These are phyloP conservation scores for Mucuna pruriens DNA, from an alignment of 306 rosid species.

Conservation along the genomic window DNA sequence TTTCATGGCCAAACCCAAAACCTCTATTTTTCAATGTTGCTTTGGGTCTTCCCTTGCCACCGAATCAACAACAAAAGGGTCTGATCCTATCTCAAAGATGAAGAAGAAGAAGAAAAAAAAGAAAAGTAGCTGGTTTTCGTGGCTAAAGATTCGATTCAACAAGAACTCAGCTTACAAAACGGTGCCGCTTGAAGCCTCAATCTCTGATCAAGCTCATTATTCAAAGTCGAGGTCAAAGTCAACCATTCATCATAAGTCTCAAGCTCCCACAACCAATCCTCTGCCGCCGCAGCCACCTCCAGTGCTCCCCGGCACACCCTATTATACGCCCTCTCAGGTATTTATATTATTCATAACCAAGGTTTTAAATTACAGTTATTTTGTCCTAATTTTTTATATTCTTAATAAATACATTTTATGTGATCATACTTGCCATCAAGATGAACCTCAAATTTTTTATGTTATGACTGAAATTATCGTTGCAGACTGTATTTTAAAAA, in stretches of 20 bases:
- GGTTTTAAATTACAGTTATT: too few species aligned
- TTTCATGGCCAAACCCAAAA: constrained; percentile 63
- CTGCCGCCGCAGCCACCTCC: constrained; percentile 29
- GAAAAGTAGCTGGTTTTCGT: constrained; percentile 40
- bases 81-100: not conserved
- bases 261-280: not conserved
- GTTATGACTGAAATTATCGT: too few species aligned
- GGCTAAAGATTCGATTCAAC: constrained; percentile 35
- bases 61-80: not conserved
- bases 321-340: constrained; percentile 52
- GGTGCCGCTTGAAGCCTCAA: constrained; percentile 59
- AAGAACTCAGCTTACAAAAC: constrained; percentile 52
- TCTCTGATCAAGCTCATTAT: constrained; percentile 5
- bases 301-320: constrained; percentile 32
- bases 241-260: constrained; percentile 20
- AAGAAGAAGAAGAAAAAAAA: not conserved
- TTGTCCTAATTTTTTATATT: too few species aligned
- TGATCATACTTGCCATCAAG: too few species aligned
- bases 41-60: constrained; percentile 43
- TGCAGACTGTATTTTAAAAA: too few species aligned
- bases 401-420: too few species aligned
- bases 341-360: too few species aligned
- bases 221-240: constrained; percentile 50
- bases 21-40: constrained; percentile 50
- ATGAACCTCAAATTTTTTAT: too few species aligned